Evolutionary conservation across 345 rosid genomes (phyloP).

Genomic region (Trapa incisa): DNA sequence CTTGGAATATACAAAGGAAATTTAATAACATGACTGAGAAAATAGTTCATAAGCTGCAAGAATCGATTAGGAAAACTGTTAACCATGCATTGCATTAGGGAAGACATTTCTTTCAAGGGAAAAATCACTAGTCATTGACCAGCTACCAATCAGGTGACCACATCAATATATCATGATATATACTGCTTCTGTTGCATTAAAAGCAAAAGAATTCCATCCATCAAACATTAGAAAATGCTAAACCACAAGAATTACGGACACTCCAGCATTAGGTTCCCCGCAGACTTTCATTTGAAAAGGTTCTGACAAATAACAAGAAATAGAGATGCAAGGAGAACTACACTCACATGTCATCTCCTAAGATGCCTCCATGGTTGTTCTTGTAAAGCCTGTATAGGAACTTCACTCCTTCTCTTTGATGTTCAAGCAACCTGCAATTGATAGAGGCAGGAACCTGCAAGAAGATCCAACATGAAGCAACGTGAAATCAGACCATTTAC

Average conservation of each 20-base stretch:
- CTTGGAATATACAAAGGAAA: background rate
- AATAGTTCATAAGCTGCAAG: background rate
- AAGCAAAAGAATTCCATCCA: background rate
- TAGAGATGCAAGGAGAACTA: background rate
- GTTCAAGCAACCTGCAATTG: constrained; percentile 78
- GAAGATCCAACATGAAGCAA: background rate
- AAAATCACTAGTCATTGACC: too few species aligned
- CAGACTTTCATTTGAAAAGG: background rate
- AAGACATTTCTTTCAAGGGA: background rate
- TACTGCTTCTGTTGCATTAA: background rate
- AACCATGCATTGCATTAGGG: too few species aligned
- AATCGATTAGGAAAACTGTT: background rate
- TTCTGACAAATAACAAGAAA: background rate
- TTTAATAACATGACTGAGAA: background rate
- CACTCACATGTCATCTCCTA: constrained; percentile 96
- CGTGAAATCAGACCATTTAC: background rate
- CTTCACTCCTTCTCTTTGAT: constrained; percentile 74
- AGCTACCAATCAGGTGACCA: background rate
- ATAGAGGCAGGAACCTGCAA: constrained; percentile 78
- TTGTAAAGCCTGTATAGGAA: constrained; percentile 56
- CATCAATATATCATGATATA: background rate
- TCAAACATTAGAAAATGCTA: background rate
- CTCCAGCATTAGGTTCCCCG: background rate
- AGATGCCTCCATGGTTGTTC: constrained; percentile 83
- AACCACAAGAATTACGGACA: background rate